Conservation (phyloP, 176 grass and related monocot genomes). For the Phyllostachys edulis region DNA sequence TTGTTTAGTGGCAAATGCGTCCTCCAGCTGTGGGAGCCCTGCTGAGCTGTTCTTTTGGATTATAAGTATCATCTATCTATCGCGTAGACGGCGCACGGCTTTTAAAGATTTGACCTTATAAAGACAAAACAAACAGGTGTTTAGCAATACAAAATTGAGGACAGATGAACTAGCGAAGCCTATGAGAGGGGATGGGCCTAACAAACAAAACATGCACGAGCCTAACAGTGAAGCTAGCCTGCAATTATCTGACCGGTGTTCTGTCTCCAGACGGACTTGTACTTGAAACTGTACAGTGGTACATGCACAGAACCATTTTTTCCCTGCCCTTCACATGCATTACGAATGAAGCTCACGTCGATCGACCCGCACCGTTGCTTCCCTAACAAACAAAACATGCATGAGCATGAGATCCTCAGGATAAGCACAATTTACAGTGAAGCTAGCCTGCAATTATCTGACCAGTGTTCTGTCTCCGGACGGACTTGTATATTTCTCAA, state of each 20-base stretch:
- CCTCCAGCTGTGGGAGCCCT: constrained; percentile 39
- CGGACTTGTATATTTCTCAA: not conserved
- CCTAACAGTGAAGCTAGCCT: not conserved
- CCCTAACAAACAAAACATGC: not conserved
- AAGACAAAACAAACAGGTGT: constrained; percentile 38
- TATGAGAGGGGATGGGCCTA: not conserved
- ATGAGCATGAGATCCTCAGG: not conserved
- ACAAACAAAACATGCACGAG: not conserved
- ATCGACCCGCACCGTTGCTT: too few species aligned
- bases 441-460: constrained; percentile 12
- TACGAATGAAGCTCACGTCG: too few species aligned
- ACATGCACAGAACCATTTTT: too few species aligned
- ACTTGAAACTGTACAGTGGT: not conserved
- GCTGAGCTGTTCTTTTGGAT: constrained; percentile 34
- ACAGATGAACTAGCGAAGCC: constrained; percentile 13
- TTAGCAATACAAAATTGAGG: constrained; percentile 5
- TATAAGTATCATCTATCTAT: constrained; percentile 20
- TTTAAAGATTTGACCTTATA: constrained; percentile 38
- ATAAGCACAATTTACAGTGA: constrained; percentile 23
- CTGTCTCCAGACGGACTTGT: not conserved
- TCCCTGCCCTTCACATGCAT: too few species aligned
- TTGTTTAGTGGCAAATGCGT: constrained; percentile 30
- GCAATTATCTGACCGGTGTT: constrained; percentile 11
- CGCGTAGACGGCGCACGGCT: constrained; percentile 51
- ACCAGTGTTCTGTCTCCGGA: not conserved